Evolutionary conservation across 495 filamentous ascomycete species (phyloP), one percentile per base, ranked within the genome.

Genomic region (Talaromyces adpressus): DNA sequence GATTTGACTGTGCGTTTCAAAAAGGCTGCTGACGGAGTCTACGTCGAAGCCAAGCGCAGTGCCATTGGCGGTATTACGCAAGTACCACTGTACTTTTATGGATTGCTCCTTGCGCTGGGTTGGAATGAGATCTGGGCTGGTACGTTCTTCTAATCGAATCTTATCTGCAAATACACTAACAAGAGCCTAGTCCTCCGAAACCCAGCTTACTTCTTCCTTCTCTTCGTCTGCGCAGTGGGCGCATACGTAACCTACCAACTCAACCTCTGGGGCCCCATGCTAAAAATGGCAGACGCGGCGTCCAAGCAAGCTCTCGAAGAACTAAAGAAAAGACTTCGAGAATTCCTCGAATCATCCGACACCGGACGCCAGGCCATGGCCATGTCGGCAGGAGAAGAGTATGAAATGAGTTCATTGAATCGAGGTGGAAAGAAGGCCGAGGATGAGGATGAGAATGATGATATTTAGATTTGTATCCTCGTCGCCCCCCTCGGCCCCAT

Each of bases 41-140:
- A 93, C 66, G 92, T 98, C 47, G 94, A 98, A 75, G 94, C 94
- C 34, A 98, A 97, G 82, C 84, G 94, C 53, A 91, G 92, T 75
- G 93, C 94, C 36, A 96, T 98, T 70, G 94, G 94, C 51, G 92
- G 93, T 63, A 89, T 64, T 66, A 91, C 91, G 3, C 92, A 98
- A 75, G 89, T 98, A 62, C 94, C 94, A 20, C 71, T 96, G 61
- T 98, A 96, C 73, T 97, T 98, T 72, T 98, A 96, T 66, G 93
- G 85, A 20, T 69, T 97, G 57, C 76, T 98, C 60, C 75, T 98
- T 63, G 91, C 91, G 30, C 79, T 98, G 47, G 94, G 94, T 25
- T 98, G 94, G 94, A 98, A 98, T 73, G 94, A 98, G 76, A 91
- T 98, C 63, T 71, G 93, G 65, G 89, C 91, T 70, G 90, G 92